Evolutionary conservation across 306 rosid species (phyloP), one percentile per base, ranked within the genome.

Genomic region (Prunus padus): DNA sequence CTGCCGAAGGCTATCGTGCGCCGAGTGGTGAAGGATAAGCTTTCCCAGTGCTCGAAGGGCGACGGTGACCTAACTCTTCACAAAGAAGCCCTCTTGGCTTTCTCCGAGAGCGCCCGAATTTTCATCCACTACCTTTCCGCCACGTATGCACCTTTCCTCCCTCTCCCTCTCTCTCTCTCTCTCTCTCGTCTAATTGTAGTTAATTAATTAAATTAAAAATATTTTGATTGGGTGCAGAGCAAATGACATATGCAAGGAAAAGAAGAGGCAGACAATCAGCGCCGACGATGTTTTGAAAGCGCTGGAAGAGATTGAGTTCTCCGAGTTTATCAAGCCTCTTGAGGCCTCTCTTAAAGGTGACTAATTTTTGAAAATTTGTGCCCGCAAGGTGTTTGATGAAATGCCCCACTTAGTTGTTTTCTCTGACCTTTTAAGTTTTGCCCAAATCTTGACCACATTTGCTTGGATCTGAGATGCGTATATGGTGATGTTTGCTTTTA

Each of bases 51-150:
- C 84, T 83, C 94, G 68, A 72, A 57, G 16, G 79, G 65, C 0
- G 92, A 87, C 47, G 89, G 82, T 47, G 99, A 92, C 81, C 82
- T 95, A 16, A 47, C 79, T 55, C 33, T 95, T 57, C 85, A 88
- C 87, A 92, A 87, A 67, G 97, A 92, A 57, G 80, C 96, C 22
- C 91, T 95, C 76, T 84, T 83, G 7, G 97, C 99, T 23, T 90
- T 92, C 89, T 86, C 92, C 28, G 97, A 92, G 72, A 90, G 97
- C 77, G 93, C 89, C 23, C 91, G 91, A 47, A 90, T 95, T 86
- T 95, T 95, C 86, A 90, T 95, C 80, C 97, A 95, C 89, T 95
- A 90, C 79, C 77, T 95, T 54, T 92, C 97, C 47, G 99, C 99
- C 22, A 90, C 97, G 99, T 92, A 76, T 71, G 76, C 45, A 26